Evolutionary conservation across 352 stramenopile genomes (phyloP), one percentile per base, ranked within the genome.

Genomic region (Pythium phragmitis): DNA sequence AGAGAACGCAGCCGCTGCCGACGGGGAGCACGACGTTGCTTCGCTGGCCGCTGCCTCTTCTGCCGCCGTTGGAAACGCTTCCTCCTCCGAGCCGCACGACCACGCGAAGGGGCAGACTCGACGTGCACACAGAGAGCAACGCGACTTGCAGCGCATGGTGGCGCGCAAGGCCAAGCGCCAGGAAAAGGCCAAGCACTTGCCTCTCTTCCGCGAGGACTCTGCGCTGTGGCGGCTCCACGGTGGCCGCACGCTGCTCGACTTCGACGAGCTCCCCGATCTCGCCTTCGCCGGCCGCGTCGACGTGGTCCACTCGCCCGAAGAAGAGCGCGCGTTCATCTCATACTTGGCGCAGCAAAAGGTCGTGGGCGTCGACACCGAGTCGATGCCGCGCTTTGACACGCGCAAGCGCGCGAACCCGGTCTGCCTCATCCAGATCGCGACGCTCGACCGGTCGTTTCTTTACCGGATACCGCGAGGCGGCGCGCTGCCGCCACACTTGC

Each of bases 361-460:
- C 17, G 43, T 88, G 19, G 86, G 86, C 17, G 73, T 95, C 11
- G 86, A 93, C 69, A 93, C 82, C n/a, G 86, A 95, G 60, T 85
- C 80, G 9, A 84, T 85, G 65, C 86, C 86, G 2, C 75, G 82
- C 34, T 88, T 92, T 47, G 69, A 81, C 54, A 78, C 76, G 23
- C 75, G 76, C 37, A 76, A 82, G 54, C 69, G 70, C 30, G 59
- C 65, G 42, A 92, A 90, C 60, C 86, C 86, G 17, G 83, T 93
- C 50, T 89, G 80, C 34, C 72, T 95, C 9, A 81, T 95, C 57
- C 86, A 93, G 65, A 58, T 95, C 47, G 82, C 84, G 52, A 92
- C 82, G 39, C 72, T 93, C 47, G 86, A 93, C 4, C 69, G 73
- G 9, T 82, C 84, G 19, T 90, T 92, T 46, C 55, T 95, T 12